Conservation (phyloP, 257 asterid species). For the Paulownia fortunei region DNA sequence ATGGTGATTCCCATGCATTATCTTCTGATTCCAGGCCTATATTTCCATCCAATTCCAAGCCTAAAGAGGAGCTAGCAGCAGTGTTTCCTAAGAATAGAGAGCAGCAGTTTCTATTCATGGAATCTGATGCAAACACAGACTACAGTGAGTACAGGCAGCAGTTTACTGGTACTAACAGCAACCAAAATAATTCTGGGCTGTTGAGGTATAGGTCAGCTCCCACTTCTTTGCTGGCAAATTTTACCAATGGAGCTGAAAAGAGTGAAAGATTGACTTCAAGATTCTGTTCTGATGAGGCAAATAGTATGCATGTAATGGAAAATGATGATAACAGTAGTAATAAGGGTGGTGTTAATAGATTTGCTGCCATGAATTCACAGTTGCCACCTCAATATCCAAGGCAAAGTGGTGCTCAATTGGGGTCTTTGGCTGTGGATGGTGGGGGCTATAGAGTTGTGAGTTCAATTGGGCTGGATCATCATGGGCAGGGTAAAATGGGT, state of each 20-base stretch:
- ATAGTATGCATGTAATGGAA: conserved; percentile 23
- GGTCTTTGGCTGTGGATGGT: background rate
- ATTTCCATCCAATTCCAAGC: conserved; percentile 40
- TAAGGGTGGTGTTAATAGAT: conserved; percentile 23
- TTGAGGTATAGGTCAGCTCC: conserved; percentile 82
- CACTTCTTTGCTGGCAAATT: conserved; percentile 55
- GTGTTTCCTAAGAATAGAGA: background rate
- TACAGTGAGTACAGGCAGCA: conserved; percentile 28
- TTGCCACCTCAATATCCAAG: conserved; percentile 84
- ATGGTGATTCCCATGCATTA: conserved; percentile 74
- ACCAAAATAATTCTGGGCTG: conserved; percentile 59
- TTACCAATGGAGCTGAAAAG: conserved; percentile 39
- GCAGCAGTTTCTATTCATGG: conserved; percentile 46
- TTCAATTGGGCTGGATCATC: conserved; percentile 46
- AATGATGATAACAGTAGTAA: conserved; percentile 15
- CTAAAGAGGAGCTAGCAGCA: conserved; percentile 12
- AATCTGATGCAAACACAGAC: conserved; percentile 40
- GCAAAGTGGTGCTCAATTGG: conserved; percentile 39
- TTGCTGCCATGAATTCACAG: conserved; percentile 47
- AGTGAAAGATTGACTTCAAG: conserved; percentile 47
- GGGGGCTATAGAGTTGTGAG: conserved; percentile 26
- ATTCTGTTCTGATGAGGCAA: conserved; percentile 34
- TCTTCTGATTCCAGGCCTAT: conserved; percentile 48
- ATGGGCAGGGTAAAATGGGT: conserved; percentile 42
- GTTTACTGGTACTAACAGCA: background rate